Base-by-base conservation (phyloP, 2,329 filamentous ascomycete genomes). In the Beauveria medogensis region DNA sequence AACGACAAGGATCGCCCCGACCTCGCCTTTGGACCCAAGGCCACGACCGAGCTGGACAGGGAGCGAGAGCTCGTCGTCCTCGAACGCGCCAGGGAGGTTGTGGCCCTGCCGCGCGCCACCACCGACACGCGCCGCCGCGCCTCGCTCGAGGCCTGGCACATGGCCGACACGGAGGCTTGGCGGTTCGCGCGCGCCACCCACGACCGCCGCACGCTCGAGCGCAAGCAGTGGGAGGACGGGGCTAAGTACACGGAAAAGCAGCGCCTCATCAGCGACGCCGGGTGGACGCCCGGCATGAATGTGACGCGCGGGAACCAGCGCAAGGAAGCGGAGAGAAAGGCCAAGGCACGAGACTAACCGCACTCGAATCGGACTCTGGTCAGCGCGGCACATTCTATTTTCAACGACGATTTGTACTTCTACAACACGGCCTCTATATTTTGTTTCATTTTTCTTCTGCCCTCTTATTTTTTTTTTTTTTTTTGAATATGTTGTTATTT, bases 111-210 rank as follows among this genome's bases (percentile, higher is more conserved):
- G 63, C 77, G 78, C 65, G 69, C 73, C 4, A 72, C 73, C 0
- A 69, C 74, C 4, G 77, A 83, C 52, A 71, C 79, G 5, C 73
- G 74, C 54, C 64, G 84, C n/a, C 78, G 79, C 7, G 73, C 78
- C 24, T 83, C 81, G 6, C 74, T 85, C n/a, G 84, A 87, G 69
- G 81, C 83, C 12, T 87, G 84, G 84, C 86, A 84, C 69, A 70
- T 91, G 65, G 88, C 85, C 0, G 90, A 93, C 67, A 87, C 86
- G 1, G 89, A 93, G 73, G 85, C 85, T 1, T 93, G 89, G 89
- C 84, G 83, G 67, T 92, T 92, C 69, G 81, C 86, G 5, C 77
- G 86, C 43, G 88, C 89, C 0, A 91, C 82, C 64, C 75, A 85
- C 55, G 88, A 87, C 20, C 75, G 88, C 43, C 76, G 81, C 47